Evolutionary conservation across 2,329 filamentous ascomycete species (phyloP).

Genomic region (Amauroascus verrucosus): DNA sequence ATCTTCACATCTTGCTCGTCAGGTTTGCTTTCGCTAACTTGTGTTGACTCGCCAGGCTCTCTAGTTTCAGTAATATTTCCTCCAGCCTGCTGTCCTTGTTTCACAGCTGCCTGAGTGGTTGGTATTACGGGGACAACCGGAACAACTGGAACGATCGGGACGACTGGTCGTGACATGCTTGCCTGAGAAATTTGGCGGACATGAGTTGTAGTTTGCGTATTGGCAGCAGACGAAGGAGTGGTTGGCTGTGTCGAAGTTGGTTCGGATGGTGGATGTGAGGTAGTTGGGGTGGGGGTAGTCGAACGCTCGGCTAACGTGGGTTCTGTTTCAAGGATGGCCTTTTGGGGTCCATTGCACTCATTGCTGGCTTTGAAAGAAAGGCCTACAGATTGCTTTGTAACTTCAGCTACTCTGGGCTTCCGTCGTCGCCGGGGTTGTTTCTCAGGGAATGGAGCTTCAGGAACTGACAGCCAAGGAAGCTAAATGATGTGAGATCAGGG

Average conservation of each 20-base stretch:
- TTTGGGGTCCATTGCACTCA: conserved; percentile 19
- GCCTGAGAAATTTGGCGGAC: conserved; percentile 26
- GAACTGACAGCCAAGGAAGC: conserved; percentile 53
- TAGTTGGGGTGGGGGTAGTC: conserved; percentile 48
- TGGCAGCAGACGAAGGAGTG: conserved; percentile 45
- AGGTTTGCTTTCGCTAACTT: conserved; percentile 14
- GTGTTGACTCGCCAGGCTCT: conserved; percentile 3
- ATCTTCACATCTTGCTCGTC: conserved; percentile 7
- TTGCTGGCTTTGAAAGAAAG: conserved; percentile 40
- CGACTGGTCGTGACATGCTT: conserved; percentile 35
- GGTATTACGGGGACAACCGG: conserved; percentile 39
- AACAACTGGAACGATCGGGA: conserved; percentile 34
- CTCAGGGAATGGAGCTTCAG: conserved; percentile 45
- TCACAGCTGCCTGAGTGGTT: conserved; percentile 28
- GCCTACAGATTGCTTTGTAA: conserved; percentile 33
- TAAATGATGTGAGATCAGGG: conserved; percentile 19
- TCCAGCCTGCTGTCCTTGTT: conserved; percentile 18
- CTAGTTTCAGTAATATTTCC: conserved; percentile 4
- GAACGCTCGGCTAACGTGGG: conserved; percentile 20
- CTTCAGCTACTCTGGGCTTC: conserved; percentile 28
- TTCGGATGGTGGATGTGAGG: conserved; percentile 50
- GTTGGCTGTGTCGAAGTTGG: conserved; percentile 46
- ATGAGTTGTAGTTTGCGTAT: conserved; percentile 26
- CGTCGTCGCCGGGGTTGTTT: conserved; percentile 41
- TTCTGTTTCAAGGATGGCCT: conserved; percentile 15